A percentile compares a stretch with the other conserved stretches of the same genome.
phyloP scores from a whole-genome alignment of 2,329 filamentous ascomycete genomes.

The Paecilomyces niveus region DNA sequence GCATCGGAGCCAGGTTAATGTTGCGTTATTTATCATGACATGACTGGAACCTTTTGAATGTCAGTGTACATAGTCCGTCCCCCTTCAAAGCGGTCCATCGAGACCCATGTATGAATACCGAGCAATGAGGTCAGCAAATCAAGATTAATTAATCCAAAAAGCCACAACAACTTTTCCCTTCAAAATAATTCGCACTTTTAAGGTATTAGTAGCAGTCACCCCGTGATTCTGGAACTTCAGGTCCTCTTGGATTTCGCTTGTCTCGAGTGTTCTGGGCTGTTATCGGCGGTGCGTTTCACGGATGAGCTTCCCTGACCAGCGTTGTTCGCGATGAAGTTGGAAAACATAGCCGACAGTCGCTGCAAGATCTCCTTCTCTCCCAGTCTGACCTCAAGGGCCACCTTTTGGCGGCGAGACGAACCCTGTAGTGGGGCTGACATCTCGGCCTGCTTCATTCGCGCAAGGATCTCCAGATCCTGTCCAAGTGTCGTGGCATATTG shows the following conservation, averaged over 20 bases:
- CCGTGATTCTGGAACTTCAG: constrained; percentile 7
- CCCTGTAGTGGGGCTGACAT: constrained; percentile 28
- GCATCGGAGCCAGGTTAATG: constrained; percentile 14
- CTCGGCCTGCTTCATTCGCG: constrained; percentile 20
- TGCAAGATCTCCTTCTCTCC: constrained; percentile 65
- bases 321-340: constrained; percentile 13
- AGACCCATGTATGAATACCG: constrained; percentile 30
- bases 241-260: constrained; percentile 19
- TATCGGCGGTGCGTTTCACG: constrained; percentile 23
- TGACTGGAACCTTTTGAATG: constrained; percentile 14
- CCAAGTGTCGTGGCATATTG: constrained; percentile 51
- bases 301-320: constrained; percentile 7
- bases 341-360: constrained; percentile 42
- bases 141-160: constrained; percentile 22
- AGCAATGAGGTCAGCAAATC: constrained; percentile 30
- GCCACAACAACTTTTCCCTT: constrained; percentile 15
- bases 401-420: constrained; percentile 34
- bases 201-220: constrained; percentile 2
- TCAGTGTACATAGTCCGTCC: constrained; percentile 30
- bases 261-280: constrained; percentile 17
- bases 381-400: constrained; percentile 61
- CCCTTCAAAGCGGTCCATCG: constrained; percentile 14
- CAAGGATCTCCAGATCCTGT: constrained; percentile 41
- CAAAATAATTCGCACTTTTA: constrained; percentile 6
- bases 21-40: constrained; percentile 15